These are phyloP conservation scores for Eucalyptus regnans DNA, from an alignment of 345 rosid species.

Conservation along the genomic window DNA sequence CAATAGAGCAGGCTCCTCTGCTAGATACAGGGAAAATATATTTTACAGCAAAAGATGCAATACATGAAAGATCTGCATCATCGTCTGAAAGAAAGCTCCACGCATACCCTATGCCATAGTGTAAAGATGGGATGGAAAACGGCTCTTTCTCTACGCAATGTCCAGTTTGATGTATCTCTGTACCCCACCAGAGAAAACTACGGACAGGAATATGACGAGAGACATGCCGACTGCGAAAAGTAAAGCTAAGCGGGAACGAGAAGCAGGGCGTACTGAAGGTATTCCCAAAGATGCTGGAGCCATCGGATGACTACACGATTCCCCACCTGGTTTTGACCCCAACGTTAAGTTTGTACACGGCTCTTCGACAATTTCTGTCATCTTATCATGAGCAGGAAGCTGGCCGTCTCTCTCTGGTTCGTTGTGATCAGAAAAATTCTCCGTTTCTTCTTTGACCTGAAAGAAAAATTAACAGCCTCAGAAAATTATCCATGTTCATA, in stretches of 20 bases:
- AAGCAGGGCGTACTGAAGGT: background rate
- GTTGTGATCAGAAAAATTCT: background rate
- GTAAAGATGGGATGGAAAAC: background rate
- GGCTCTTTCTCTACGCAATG: background rate
- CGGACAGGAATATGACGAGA: background rate
- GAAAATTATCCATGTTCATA: background rate
- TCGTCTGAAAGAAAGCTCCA: background rate
- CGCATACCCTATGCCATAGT: background rate
- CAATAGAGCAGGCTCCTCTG: background rate
- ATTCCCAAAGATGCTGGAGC: background rate
- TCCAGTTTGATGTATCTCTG: background rate
- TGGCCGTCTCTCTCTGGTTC: background rate
- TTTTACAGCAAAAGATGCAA: background rate
- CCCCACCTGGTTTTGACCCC: conserved; percentile 9
- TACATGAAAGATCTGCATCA: background rate
- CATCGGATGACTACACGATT: background rate
- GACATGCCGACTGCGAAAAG: background rate
- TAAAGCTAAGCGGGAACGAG: background rate
- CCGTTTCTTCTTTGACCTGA: conserved; percentile 2
- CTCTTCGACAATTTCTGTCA: background rate
- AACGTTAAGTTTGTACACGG: conserved; percentile 7
- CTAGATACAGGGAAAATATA: background rate
- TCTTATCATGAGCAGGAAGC: background rate
- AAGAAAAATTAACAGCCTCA: background rate
- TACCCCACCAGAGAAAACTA: background rate